A percentile compares a stretch with the other conserved stretches of the same genome.
Evolutionary conservation across 805 yeast genomes (phyloP).

Genomic region (Blastobotrys terrestris): DNA sequence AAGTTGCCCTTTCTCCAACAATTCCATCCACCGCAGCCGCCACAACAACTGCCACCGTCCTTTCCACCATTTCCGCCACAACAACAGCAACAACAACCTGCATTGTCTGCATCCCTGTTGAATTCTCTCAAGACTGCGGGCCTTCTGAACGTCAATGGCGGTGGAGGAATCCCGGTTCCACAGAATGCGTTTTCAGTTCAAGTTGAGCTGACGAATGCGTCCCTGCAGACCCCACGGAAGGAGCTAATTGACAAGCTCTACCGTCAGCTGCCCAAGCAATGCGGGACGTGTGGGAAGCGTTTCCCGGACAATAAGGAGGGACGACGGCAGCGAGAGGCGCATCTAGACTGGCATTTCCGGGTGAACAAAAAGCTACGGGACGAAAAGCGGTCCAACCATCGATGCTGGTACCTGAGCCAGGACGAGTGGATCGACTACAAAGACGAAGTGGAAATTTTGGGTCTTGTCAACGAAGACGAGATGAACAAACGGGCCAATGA

Average conservation of each 20-base stretch:
- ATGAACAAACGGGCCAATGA: slow-evolving; percentile 13
- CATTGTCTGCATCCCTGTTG: background rate
- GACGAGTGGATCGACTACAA: slow-evolving; percentile 67
- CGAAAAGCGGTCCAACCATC: slow-evolving; percentile 46
- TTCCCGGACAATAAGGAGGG: slow-evolving; percentile 60
- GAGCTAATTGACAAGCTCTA: slow-evolving; percentile 39
- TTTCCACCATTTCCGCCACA: slow-evolving; percentile 5
- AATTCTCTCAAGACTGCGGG: background rate
- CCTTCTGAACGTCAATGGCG: background rate
- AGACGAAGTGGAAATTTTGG: slow-evolving; percentile 54
- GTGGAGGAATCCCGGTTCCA: background rate
- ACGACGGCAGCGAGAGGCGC: slow-evolving; percentile 48
- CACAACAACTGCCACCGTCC: too few species aligned
- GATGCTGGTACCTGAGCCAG: slow-evolving; percentile 77
- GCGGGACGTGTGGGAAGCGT: slow-evolving; percentile 86
- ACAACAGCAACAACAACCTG: slow-evolving; percentile 6
- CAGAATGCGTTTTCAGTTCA: slow-evolving; percentile 2
- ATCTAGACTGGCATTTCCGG: slow-evolving; percentile 95
- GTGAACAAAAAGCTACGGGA: slow-evolving; percentile 69
- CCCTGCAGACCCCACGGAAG: slow-evolving; percentile 28
- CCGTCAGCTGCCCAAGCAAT: slow-evolving; percentile 65
- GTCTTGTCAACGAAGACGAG: slow-evolving; percentile 25
- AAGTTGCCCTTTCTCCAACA: slow-evolving; percentile 2
- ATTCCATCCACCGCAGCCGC: background rate
- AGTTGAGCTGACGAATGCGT: slow-evolving; percentile 30